Evolutionary conservation across 495 filamentous ascomycete genomes (phyloP).

Genomic region (Neohortaea acidophila): DNA sequence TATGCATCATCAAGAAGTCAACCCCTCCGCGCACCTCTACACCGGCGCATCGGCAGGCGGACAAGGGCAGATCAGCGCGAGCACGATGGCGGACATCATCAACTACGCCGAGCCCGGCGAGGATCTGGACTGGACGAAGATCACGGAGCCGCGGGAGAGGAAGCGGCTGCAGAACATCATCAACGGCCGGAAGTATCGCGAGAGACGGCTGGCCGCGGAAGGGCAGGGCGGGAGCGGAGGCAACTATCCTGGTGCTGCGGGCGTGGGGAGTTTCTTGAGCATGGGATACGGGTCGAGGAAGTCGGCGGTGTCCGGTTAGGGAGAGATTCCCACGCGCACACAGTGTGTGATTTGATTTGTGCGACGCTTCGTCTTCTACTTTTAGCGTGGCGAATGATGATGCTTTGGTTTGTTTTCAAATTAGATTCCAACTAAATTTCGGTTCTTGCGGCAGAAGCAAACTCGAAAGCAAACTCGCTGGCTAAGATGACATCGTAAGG

Average conservation of each 20-base stretch:
- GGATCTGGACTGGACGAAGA: slow-evolving; percentile 18
- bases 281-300: slow-evolving; percentile 13
- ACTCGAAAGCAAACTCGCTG: no score
- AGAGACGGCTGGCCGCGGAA: slow-evolving; percentile 14
- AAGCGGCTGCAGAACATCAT: slow-evolving; percentile 19
- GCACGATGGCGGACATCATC: slow-evolving; percentile 16
- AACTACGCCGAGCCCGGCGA: slow-evolving; percentile 19
- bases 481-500: no score
- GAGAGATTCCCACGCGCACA: no score
- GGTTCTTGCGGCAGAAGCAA: no score
- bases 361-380: not conserved
- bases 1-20: not conserved
- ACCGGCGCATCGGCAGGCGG: slow-evolving; percentile 15
- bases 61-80: slow-evolving; percentile 16
- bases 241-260: slow-evolving; percentile 16
- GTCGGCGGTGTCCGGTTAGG: not conserved
- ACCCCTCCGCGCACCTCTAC: slow-evolving; percentile 13
- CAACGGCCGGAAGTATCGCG: slow-evolving; percentile 19
- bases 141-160: slow-evolving; percentile 16
- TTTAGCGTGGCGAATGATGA: no score
- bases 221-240: slow-evolving; percentile 16
- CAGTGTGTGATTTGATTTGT: no score
- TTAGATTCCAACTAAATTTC: no score
- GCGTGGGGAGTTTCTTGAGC: slow-evolving; percentile 15
- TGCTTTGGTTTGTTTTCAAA: no score